These are phyloP conservation scores for Paecilomyces dactylethromorphus DNA, from an alignment of 2,329 filamentous ascomycete genomes.

Conservation along the genomic window DNA sequence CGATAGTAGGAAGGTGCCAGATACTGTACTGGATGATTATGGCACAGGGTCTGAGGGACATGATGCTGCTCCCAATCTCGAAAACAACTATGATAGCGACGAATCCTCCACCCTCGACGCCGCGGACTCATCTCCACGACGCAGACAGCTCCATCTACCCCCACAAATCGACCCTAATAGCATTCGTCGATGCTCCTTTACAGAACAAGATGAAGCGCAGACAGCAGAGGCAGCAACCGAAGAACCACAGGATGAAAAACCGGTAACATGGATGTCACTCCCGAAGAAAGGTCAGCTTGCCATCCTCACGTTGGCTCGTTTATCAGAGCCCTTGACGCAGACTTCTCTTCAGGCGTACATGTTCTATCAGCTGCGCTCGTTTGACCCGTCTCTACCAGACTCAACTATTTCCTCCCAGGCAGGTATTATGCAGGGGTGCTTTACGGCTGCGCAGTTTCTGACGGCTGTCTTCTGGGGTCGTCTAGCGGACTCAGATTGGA, in stretches of 20 bases:
- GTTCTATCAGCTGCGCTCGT: slow-evolving; percentile 83
- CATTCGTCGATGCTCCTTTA: not conserved
- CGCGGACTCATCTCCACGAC: not conserved
- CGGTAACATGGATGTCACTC: slow-evolving; percentile 64
- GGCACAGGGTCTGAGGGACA: not conserved
- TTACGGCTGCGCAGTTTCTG: slow-evolving; percentile 74
- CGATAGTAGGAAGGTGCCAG: not conserved
- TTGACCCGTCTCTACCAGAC: slow-evolving; percentile 53
- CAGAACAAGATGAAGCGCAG: not conserved
- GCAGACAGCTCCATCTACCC: not conserved
- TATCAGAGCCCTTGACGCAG: slow-evolving; percentile 77
- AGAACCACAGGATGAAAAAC: slow-evolving; percentile 26
- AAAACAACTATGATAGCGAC: not conserved
- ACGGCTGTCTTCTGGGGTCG: slow-evolving; percentile 80
- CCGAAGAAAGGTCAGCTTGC: slow-evolving; percentile 71
- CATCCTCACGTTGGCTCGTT: slow-evolving; percentile 68
- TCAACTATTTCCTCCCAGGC: slow-evolving; percentile 68
- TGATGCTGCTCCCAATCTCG: not conserved
- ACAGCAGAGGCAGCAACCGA: not conserved
- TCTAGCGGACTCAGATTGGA: slow-evolving; percentile 56
- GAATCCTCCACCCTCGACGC: not conserved
- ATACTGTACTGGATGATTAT: not conserved
- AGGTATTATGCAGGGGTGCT: slow-evolving; percentile 69
- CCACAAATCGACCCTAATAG: not conserved
- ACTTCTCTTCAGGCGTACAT: slow-evolving; percentile 73